Evolutionary conservation across 257 asterid species (phyloP).

Genomic region (Apocynum venetum): DNA sequence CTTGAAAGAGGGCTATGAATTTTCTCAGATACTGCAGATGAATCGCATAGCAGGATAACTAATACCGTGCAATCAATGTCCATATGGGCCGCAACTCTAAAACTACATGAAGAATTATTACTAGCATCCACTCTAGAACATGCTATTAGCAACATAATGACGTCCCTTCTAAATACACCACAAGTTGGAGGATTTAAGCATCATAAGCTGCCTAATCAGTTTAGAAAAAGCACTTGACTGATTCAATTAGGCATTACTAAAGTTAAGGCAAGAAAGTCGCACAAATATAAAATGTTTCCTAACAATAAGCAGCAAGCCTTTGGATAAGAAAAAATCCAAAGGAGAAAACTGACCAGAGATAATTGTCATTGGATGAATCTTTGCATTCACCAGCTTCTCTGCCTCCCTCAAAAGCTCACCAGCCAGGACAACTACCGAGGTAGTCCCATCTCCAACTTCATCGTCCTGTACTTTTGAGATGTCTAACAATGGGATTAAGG

Average conservation of each 20-base stretch:
- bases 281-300: background rate
- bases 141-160: background rate
- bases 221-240: background rate
- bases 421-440: constrained; percentile 95
- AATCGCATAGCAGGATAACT: background rate
- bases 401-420: constrained; percentile 98
- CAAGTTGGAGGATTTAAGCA: background rate
- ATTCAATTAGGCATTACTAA: background rate
- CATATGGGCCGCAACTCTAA: background rate
- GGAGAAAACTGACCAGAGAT: constrained; percentile 53
- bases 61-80: no score
- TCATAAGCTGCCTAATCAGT: background rate
- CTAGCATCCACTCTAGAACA: background rate
- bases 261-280: background rate
- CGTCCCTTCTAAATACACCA: background rate
- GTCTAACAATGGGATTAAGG: constrained; percentile 48
- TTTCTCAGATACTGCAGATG: background rate
- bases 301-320: background rate
- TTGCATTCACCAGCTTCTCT: constrained; percentile 82
- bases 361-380: constrained; percentile 94
- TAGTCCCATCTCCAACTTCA: constrained; percentile 99
- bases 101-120: background rate
- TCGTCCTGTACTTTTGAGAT: constrained; percentile 98
- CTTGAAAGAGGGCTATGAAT: background rate
- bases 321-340: background rate